Conservation (phyloP, 2,329 filamentous ascomycete species). For the Akanthomyces muscarius region DNA sequence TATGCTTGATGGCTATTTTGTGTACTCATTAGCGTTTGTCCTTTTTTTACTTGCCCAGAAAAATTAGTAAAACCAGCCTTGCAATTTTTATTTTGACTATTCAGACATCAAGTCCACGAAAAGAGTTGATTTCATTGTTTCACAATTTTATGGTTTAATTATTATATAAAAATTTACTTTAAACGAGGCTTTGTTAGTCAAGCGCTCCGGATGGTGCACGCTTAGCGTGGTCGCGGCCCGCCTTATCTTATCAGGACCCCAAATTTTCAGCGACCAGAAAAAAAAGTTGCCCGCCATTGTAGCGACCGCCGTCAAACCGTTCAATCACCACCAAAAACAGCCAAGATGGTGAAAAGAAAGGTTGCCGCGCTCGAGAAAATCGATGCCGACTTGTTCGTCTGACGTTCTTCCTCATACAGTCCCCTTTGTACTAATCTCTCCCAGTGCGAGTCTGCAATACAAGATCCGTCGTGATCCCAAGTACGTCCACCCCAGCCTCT, state of each 20-base stretch:
- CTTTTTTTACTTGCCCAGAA: too few species aligned
- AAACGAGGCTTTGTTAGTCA: too few species aligned
- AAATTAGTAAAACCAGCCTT: too few species aligned
- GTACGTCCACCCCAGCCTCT: slow-evolving; percentile 39
- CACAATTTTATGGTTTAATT: too few species aligned
- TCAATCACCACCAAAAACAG: neutral
- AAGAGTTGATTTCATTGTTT: too few species aligned
- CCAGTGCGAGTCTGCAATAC: slow-evolving; percentile 79
- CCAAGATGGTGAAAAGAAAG: slow-evolving; percentile 78
- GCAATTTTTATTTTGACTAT: too few species aligned
- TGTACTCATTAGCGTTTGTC: too few species aligned
- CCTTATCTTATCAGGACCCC: slow-evolving; percentile 16
- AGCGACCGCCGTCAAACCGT: neutral
- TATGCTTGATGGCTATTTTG: too few species aligned
- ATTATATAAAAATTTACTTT: too few species aligned
- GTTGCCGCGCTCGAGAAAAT: slow-evolving; percentile 92
- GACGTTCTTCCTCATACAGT: neutral
- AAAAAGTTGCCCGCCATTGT: slow-evolving; percentile 15
- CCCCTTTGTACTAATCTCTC: slow-evolving; percentile 26
- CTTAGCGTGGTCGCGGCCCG: neutral
- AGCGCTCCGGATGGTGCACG: too few species aligned
- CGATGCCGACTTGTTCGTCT: slow-evolving; percentile 73
- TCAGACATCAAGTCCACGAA: too few species aligned
- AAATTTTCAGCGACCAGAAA: slow-evolving; percentile 9
- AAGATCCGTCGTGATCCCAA: slow-evolving; percentile 85